Percentiles rank a stretch among this genome's conserved stretches.
Conservation (phyloP, 495 filamentous ascomycete species). For the Filosporella fistucella region DNA sequence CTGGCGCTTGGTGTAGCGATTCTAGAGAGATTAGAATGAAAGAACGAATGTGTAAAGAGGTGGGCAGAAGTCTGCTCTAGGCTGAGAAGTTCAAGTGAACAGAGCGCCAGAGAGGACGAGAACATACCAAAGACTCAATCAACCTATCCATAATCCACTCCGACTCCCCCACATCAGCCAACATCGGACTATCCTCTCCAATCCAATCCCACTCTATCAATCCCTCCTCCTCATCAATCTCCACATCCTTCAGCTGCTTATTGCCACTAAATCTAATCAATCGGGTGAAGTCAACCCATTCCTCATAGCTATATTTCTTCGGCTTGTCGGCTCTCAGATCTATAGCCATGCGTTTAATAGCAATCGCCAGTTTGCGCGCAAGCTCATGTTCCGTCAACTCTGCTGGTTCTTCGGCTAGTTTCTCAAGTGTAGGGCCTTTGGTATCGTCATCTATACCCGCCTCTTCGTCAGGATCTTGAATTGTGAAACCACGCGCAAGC, state of each 20-base stretch:
- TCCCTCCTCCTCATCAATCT: constrained; percentile 36
- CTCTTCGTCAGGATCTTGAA: constrained; percentile 34
- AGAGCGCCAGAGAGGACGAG: no score
- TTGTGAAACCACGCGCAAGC: constrained; percentile 23
- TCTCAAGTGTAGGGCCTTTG: constrained; percentile 25
- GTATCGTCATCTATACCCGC: constrained; percentile 1
- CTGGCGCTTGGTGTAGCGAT: constrained; percentile 31
- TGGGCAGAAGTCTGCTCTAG: no score
- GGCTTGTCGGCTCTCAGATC: constrained; percentile 44
- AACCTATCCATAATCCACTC: constrained; percentile 63
- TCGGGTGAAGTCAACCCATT: constrained; percentile 65
- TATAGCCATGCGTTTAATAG: constrained; percentile 57
- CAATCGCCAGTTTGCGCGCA: constrained; percentile 51
- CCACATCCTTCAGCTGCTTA: constrained; percentile 30
- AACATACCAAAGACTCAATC: constrained; percentile 48
- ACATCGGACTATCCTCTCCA: constrained; percentile 58
- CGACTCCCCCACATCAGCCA: constrained; percentile 48
- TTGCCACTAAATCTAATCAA: constrained; percentile 30
- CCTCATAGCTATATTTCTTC: constrained; percentile 62
- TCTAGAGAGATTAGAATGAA: no score
- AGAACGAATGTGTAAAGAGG: no score
- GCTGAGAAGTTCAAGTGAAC: no score
- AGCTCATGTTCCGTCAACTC: constrained; percentile 42
- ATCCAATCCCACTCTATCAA: constrained; percentile 66
- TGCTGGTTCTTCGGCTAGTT: constrained; percentile 46